phyloP scores from a whole-genome alignment of 805 yeast species.

The Candida coleopterorum region DNA sequence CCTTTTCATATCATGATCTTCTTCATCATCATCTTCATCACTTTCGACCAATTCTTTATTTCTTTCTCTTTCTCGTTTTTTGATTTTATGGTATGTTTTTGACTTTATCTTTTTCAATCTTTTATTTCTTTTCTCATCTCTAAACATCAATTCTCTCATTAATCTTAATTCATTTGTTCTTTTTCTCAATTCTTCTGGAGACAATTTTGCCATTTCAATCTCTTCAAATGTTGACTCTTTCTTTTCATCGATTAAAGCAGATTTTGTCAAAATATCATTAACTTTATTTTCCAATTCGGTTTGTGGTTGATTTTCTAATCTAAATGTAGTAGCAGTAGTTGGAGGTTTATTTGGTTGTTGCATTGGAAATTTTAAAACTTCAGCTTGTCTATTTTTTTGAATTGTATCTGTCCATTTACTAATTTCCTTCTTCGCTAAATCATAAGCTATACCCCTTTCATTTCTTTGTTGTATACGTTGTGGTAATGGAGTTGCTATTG shows the following conservation, averaged over 20 bases:
- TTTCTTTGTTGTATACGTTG: constrained; percentile 77
- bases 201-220: constrained; percentile 72
- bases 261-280: constrained; percentile 53
- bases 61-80: constrained; percentile 75
- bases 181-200: constrained; percentile 72
- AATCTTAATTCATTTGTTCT: constrained; percentile 78
- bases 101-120: constrained; percentile 93
- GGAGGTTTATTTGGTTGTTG: constrained; percentile 36
- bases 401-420: constrained; percentile 86
- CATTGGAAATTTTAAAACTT: constrained; percentile 75
- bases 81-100: constrained; percentile 78
- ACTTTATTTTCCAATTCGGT: constrained; percentile 68
- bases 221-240: constrained; percentile 85
- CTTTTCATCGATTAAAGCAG: constrained; percentile 66
- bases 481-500: constrained; percentile 79
- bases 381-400: constrained; percentile 74
- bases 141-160: constrained; percentile 94
- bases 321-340: constrained; percentile 49
- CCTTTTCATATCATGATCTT: constrained; percentile 67
- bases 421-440: constrained; percentile 80
- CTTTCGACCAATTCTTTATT: constrained; percentile 61
- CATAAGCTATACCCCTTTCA: constrained; percentile 88
- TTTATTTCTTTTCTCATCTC: constrained; percentile 88
- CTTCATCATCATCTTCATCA: constrained; percentile 39
- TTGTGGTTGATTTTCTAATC: constrained; percentile 36